Percentiles rank a stretch among this genome's conserved stretches.
phyloP scores from a whole-genome alignment of 2,329 filamentous ascomycete genomes.

The Aspergillus arachidicola region DNA sequence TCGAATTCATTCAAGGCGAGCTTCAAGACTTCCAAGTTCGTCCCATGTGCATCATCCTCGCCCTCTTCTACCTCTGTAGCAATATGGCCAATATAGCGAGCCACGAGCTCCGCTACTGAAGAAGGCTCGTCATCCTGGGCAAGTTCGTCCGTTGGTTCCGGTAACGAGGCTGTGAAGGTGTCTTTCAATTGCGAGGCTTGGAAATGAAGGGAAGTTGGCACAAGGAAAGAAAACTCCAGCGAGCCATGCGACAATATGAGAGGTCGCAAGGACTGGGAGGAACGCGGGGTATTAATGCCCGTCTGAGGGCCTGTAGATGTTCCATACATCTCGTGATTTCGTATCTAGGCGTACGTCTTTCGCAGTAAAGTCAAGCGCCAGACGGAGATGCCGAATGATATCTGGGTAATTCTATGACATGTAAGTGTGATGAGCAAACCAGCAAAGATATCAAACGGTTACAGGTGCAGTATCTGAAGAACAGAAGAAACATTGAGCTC shows the following conservation, averaged over 20 bases:
- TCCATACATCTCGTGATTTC: conserved; percentile 71
- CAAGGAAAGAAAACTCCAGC: conserved; percentile 93
- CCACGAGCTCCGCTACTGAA: conserved; percentile 87
- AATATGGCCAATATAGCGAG: conserved; percentile 88
- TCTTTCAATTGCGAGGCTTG: conserved; percentile 94
- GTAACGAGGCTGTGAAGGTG: conserved; percentile 80
- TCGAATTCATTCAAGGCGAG: conserved; percentile 95
- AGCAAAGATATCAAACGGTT: neutral
- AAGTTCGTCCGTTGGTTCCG: conserved; percentile 91
- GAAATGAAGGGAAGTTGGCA: conserved; percentile 94
- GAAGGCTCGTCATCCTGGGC: conserved; percentile 99
- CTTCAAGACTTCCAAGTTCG: conserved; percentile 90
- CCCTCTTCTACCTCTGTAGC: conserved; percentile 88
- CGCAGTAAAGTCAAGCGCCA: neutral
- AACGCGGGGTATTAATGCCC: conserved; percentile 94
- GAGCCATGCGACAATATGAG: conserved; percentile 89
- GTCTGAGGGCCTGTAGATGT: conserved; percentile 81
- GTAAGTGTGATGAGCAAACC: neutral
- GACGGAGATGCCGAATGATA: neutral
- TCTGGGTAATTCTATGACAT: neutral
- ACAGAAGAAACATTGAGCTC: neutral
- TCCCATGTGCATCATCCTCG: conserved; percentile 84
- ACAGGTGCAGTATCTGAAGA: neutral
- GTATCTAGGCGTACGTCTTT: conserved; percentile 14
- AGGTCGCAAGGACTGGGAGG: conserved; percentile 87